A percentile compares a stretch with the other conserved stretches of the same genome.
phyloP scores from a whole-genome alignment of 2,329 filamentous ascomycete genomes.

The Sporothrix globosa region DNA sequence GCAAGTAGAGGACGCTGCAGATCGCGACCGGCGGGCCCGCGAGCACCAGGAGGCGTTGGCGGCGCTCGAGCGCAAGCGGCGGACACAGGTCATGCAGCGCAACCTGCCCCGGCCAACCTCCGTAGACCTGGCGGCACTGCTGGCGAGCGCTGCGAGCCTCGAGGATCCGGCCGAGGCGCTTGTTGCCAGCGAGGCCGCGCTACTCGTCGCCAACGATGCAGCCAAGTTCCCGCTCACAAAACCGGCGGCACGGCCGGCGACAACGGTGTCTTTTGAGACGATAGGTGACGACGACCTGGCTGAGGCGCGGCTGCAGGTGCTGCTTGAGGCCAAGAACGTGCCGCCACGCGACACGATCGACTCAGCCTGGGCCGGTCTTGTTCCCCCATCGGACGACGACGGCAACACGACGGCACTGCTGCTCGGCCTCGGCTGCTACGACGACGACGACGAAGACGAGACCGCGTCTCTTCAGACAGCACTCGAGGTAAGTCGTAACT shows the following conservation, averaged over 20 bases:
- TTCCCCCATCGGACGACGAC: slow-evolving; percentile 32
- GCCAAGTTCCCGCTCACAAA: slow-evolving; percentile 70
- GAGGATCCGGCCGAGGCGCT: slow-evolving; percentile 67
- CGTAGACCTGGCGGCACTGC: slow-evolving; percentile 70
- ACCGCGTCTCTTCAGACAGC: slow-evolving; percentile 62
- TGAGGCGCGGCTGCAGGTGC: slow-evolving; percentile 75
- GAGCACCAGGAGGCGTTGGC: slow-evolving; percentile 70
- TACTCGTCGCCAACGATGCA: slow-evolving; percentile 82
- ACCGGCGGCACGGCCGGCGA: slow-evolving; percentile 63
- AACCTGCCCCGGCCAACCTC: slow-evolving; percentile 74
- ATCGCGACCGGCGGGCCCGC: slow-evolving; percentile 77
- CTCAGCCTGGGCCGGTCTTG: slow-evolving; percentile 52
- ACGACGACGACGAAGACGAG: slow-evolving; percentile 67
- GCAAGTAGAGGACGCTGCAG: slow-evolving; percentile 65
- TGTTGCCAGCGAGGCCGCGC: slow-evolving; percentile 76
- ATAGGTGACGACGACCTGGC: slow-evolving; percentile 74
- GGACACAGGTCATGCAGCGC: slow-evolving; percentile 89
- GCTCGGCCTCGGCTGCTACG: slow-evolving; percentile 79
- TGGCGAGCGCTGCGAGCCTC: slow-evolving; percentile 64
- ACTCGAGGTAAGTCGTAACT: slow-evolving; percentile 63
- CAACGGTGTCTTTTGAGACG: slow-evolving; percentile 58
- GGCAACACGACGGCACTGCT: slow-evolving; percentile 58
- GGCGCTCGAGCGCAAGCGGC: slow-evolving; percentile 74
- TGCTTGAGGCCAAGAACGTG: slow-evolving; percentile 65
- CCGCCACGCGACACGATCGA: slow-evolving; percentile 58